Percentiles rank a stretch among this genome's conserved stretches.
phyloP scores from a whole-genome alignment of 805 yeast species.

The Candida montana region DNA sequence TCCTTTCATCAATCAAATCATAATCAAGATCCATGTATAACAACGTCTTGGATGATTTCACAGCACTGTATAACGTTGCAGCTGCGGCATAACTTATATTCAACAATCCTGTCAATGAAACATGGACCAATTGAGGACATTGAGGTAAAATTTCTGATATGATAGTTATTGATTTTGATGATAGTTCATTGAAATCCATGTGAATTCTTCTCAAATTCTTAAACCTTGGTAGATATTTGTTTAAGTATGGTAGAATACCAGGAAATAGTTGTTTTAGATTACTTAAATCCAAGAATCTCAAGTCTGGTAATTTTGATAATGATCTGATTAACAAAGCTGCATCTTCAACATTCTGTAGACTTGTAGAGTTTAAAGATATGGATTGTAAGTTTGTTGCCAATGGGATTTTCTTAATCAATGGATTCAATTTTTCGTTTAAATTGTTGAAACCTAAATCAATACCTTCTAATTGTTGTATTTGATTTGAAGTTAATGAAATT shows the following conservation, averaged over 20 bases:
- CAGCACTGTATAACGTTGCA: constrained; percentile 62
- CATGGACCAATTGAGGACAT: constrained; percentile 59
- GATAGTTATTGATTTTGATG: constrained; percentile 48
- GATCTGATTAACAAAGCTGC: constrained; percentile 43
- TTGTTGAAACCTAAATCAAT: constrained; percentile 84
- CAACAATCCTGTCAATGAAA: constrained; percentile 63
- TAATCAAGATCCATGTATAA: constrained; percentile 65
- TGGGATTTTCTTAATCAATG: constrained; percentile 19
- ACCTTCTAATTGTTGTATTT: constrained; percentile 45
- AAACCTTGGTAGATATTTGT: constrained; percentile 64
- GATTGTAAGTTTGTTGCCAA: constrained; percentile 31
- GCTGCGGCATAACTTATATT: constrained; percentile 53
- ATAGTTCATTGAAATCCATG: constrained; percentile 61
- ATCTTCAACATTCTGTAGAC: constrained; percentile 47
- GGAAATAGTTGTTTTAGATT: constrained; percentile 67
- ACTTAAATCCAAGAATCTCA: constrained; percentile 73
- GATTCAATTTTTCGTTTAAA: constrained; percentile 31
- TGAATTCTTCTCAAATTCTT: constrained; percentile 60
- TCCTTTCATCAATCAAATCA: constrained; percentile 51
- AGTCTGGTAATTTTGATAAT: constrained; percentile 47
- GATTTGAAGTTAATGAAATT: constrained; percentile 45
- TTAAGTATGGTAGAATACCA: constrained; percentile 47
- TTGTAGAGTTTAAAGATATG: constrained; percentile 62
- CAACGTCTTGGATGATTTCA: constrained; percentile 60
- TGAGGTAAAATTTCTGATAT: constrained; percentile 66